phyloP scores from a whole-genome alignment of 179 eudicot genomes.

The Vitellaria paradoxa region DNA sequence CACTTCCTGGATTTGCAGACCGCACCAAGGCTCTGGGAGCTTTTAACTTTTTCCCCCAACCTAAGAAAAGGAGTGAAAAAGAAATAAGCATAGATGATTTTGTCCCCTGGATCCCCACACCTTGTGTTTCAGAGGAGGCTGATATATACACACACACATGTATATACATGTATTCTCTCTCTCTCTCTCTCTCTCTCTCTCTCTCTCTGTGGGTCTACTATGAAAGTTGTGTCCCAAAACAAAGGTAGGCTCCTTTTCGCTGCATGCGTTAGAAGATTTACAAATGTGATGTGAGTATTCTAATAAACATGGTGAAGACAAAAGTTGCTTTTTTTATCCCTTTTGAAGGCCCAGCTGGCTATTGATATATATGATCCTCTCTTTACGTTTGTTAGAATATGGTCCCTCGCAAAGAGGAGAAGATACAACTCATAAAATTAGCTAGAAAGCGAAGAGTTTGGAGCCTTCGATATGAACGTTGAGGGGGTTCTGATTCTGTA shows the following conservation, averaged over 20 bases:
- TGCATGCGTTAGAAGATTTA: neutral
- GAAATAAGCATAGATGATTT: conserved; percentile 5
- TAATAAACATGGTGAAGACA: conserved; percentile 3
- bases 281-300: neutral
- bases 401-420: neutral
- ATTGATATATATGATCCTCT: neutral
- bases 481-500: no score
- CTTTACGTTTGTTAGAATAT: neutral
- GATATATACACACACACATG: neutral
- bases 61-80: neutral
- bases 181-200: no score
- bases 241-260: neutral
- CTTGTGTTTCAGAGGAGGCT: neutral
- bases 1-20: no score
- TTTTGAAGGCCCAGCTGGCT: neutral
- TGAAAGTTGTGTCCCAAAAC: neutral
- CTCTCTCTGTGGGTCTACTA: no score
- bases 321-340: neutral
- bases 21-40: no score
- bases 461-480: no score
- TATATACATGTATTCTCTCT: no score
- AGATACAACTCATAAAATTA: no score
- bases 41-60: neutral
- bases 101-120: conserved; percentile 29
- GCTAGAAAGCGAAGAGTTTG: no score